Evolutionary conservation across 352 stramenopile genomes (phyloP), one percentile per base, ranked within the genome.

Genomic region (Phytophthora pisi): DNA sequence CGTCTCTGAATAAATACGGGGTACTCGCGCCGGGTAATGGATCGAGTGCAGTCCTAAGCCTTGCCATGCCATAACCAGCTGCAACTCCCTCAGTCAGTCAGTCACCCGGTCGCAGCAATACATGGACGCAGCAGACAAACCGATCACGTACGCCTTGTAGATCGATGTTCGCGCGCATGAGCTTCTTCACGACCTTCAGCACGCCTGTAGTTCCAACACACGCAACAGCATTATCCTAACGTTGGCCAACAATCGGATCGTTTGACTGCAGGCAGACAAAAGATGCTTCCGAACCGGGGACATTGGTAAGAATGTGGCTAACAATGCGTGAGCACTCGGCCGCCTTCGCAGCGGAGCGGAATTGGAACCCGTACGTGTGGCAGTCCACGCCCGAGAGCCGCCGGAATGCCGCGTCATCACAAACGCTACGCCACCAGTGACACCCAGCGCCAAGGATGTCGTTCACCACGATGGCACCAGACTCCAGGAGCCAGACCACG

Each of bases 401-500:
- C n/a, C 79, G 75, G 26, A 90, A 75, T 15, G 58, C 51, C 13
- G 57, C 57, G 42, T 79, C 68, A 31, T 82, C 70, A 10, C 51
- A 47, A 31, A 40, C 13, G 26, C 43, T 61, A 54, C 34, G 64
- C 56, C 73, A 70, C 79, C 82, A 90, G 55, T 63, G 70, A 54
- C 82, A 90, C 13, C 70, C 65, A 50, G 47, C 40, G 34, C 54
- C 42, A 28, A 90, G 51, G 20, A 75, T 43, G 62, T 88, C 79
- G 55, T 88, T 88, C 38, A 89, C 58, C 16, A 90, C 72, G 20
- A 90, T 76, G 55, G 70, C 66, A 13, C 78, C 82, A 8, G 78
- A 84, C 53, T 90, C 79, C 24, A 88, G 58, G 11, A 89, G 61
- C 82, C 82, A 90, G 24, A 71, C 79, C 1, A 90, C 76, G 18